Evolutionary conservation across 2,329 filamentous ascomycete species (phyloP), one percentile per base, ranked within the genome.

Genomic region (Didymella keratinophila): DNA sequence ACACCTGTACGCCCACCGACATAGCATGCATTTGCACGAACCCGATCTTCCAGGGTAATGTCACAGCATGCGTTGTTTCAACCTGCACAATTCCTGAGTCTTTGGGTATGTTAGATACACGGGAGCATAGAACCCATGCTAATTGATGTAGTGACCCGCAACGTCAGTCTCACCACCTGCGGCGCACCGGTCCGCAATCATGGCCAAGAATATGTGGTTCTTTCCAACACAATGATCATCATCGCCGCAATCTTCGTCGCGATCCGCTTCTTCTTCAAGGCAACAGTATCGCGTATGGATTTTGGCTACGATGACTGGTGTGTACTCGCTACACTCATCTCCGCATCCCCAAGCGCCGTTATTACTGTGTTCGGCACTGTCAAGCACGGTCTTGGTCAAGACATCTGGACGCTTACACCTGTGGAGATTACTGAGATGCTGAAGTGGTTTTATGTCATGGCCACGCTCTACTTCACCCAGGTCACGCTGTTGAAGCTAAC

Each of bases 351-450:
- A 5, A 70, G 65, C 36, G 69, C 72, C 18, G 59, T 74, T 27
- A 61, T 74, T 23, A 73, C 62, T 9, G 65, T 69, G 9, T 61
- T 57, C 25, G 69, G 69, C 9, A 69, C 65, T 21, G 54, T 65
- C 10, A 62, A 62, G 42, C 64, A 70, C 32, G 84, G 84, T 0
- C 71, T 85, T 7, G 83, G 84, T 0, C 77, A 71, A 23, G 83
- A 86, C 51, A 76, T 85, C 27, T 86, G 83, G 83, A 81, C 81
- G 0, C 60, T 86, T 6, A 59, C 70, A 0, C 69, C 75, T 0
- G 63, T 73, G 0, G 63, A 79, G 23, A 78, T 86, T 36, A 82
- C 78, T 16, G 66, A 70, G 2, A 82, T 86, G 47, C 63, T 78
- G 25, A 60, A 66, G 52, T 69, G 52, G 41, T 77, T 77, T 49